Percentiles rank a stretch among this genome's conserved stretches.
phyloP scores from a whole-genome alignment of 2,329 filamentous ascomycete species.

The Nigrospora sphaerica region DNA sequence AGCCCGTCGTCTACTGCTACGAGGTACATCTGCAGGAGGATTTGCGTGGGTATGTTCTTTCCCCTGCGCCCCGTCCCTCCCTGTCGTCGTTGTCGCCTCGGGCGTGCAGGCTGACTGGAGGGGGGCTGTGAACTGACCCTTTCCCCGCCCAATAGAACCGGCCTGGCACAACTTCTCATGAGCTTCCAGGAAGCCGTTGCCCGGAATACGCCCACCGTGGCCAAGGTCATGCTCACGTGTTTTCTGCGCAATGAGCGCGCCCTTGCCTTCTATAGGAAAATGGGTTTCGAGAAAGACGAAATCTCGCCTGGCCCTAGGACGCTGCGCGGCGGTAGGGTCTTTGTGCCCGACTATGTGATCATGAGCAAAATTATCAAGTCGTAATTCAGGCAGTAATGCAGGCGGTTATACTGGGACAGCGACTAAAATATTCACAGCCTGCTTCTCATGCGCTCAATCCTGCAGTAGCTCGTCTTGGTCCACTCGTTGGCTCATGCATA shows the following conservation, averaged over 20 bases:
- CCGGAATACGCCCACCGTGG: constrained; percentile 41
- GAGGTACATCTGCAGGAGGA: constrained; percentile 61
- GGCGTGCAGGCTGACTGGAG: neutral
- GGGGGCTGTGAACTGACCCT: neutral
- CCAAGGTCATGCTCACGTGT: constrained; percentile 69
- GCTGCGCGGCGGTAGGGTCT: constrained; percentile 45
- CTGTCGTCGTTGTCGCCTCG: neutral
- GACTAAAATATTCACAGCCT: too few species aligned
- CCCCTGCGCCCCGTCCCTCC: neutral
- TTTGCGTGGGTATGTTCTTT: constrained; percentile 44
- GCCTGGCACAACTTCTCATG: constrained; percentile 57
- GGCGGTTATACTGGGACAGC: too few species aligned
- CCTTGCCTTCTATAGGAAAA: constrained; percentile 51
- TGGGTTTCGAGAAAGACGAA: constrained; percentile 50
- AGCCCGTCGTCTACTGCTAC: constrained; percentile 69
- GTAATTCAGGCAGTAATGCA: neutral
- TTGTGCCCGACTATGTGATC: constrained; percentile 53
- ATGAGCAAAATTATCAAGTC: constrained; percentile 40
- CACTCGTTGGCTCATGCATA: too few species aligned
- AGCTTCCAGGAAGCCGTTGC: constrained; percentile 45
- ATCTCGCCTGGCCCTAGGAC: constrained; percentile 46
- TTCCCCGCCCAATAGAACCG: constrained; percentile 35
- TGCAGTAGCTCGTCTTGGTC: too few species aligned
- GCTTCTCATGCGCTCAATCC: too few species aligned
- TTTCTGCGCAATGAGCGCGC: constrained; percentile 56